phyloP scores from a whole-genome alignment of 2,329 filamentous ascomycete species.

The Fusarium armeniacum region DNA sequence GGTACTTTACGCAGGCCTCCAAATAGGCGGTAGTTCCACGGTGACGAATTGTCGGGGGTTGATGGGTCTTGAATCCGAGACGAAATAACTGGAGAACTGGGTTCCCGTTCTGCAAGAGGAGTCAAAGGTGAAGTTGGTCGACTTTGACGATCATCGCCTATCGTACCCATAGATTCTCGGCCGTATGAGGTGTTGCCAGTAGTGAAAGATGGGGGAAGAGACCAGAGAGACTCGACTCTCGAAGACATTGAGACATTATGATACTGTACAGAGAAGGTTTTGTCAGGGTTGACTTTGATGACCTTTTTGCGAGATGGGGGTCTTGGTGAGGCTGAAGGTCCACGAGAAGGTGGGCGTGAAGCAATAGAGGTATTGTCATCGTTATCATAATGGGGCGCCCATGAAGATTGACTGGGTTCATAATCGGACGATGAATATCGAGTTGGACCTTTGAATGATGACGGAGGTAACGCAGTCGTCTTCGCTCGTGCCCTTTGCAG shows the following conservation, averaged over 20 bases:
- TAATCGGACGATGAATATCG: constrained; percentile 39
- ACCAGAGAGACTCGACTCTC: constrained; percentile 53
- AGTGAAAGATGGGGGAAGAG: constrained; percentile 61
- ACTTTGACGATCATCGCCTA: constrained; percentile 63
- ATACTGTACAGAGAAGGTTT: constrained; percentile 68
- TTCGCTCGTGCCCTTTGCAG: constrained; percentile 39
- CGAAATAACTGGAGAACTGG: constrained; percentile 43
- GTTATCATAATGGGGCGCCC: constrained; percentile 40
- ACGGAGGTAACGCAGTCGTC: constrained; percentile 36
- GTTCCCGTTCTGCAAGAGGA: constrained; percentile 59
- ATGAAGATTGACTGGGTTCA: constrained; percentile 41
- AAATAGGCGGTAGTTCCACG: constrained; percentile 68
- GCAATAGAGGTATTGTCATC: constrained; percentile 38
- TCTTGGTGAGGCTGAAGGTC: constrained; percentile 47
- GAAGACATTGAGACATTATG: constrained; percentile 52
- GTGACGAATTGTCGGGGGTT: constrained; percentile 52
- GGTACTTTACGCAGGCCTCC: constrained; percentile 68
- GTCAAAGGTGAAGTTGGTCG: constrained; percentile 65
- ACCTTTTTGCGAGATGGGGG: constrained; percentile 55
- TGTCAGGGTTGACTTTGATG: constrained; percentile 68
- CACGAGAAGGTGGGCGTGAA: constrained; percentile 41
- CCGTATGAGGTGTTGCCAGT: constrained; percentile 65
- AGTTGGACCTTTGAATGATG: constrained; percentile 37
- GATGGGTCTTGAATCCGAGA: constrained; percentile 33
- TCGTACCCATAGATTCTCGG: constrained; percentile 61